These are phyloP conservation scores for Terana coerulea DNA, from an alignment of 768 basidiomycete genomes.

Conservation along the genomic window DNA sequence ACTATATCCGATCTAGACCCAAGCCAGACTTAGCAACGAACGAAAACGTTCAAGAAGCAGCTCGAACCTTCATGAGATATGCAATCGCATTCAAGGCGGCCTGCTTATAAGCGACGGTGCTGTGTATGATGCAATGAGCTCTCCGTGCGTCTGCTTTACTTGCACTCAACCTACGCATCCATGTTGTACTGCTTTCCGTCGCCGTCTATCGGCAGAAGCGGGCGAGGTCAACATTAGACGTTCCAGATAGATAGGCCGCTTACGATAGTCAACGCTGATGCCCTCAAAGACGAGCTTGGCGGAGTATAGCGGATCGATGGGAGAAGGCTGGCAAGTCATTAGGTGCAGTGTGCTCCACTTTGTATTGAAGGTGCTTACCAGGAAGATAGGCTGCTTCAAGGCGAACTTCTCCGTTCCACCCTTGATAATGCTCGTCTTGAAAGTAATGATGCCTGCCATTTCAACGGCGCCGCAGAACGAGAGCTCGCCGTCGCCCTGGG, in stretches of 20 bases:
- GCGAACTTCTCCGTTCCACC: slow-evolving; percentile 72
- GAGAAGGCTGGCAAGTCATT: slow-evolving; percentile 49
- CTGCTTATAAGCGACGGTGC: slow-evolving; percentile 76
- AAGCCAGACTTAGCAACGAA: background rate
- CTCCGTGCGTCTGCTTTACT: too few species aligned
- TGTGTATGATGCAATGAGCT: too few species aligned
- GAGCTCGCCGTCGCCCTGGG: slow-evolving; percentile 66
- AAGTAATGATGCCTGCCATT: slow-evolving; percentile 74
- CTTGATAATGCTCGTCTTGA: slow-evolving; percentile 70
- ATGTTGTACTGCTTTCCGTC: slow-evolving; percentile 74
- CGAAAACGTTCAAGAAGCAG: background rate
- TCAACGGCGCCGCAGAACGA: slow-evolving; percentile 78
- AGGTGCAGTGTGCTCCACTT: background rate
- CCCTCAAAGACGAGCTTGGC: slow-evolving; percentile 78
- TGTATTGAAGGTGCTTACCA: slow-evolving; percentile 37
- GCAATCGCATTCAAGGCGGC: slow-evolving; percentile 73
- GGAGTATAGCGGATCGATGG: slow-evolving; percentile 71
- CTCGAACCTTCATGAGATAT: slow-evolving; percentile 59
- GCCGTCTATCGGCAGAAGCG: slow-evolving; percentile 41
- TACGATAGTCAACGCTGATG: slow-evolving; percentile 67
- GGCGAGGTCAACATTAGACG: background rate
- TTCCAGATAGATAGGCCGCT: slow-evolving; percentile 24
- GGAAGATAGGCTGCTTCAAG: slow-evolving; percentile 70
- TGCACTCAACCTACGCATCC: slow-evolving; percentile 61
- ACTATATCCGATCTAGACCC: slow-evolving; percentile 64